These are phyloP conservation scores for Ceratobasidium sp. DNA, from an alignment of 1,284 basidiomycete species.

Conservation along the genomic window DNA sequence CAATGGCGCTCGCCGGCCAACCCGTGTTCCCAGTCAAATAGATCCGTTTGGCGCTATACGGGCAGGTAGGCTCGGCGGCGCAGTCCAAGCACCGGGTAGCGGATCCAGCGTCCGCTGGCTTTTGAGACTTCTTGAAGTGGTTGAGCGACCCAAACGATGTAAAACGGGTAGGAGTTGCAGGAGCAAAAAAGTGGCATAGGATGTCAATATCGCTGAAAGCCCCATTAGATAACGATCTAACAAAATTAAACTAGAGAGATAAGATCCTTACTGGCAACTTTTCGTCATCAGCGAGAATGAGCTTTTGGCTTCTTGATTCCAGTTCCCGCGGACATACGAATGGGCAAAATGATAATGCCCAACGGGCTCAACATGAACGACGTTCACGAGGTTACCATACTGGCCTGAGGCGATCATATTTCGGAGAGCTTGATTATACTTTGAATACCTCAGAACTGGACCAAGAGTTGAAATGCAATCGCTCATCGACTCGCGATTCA, in stretches of 20 bases:
- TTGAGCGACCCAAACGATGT: conserved; percentile 87
- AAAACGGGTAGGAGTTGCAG: conserved; percentile 72
- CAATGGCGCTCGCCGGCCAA: conserved; percentile 76
- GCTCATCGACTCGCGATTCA: neutral
- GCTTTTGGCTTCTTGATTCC: conserved; percentile 76
- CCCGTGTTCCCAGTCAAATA: conserved; percentile 62
- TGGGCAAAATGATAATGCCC: conserved; percentile 89
- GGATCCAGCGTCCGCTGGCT: conserved; percentile 75
- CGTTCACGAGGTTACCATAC: conserved; percentile 83
- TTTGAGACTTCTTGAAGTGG: conserved; percentile 81
- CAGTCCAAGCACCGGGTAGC: conserved; percentile 82
- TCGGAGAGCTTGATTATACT: conserved; percentile 79
- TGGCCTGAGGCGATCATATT: conserved; percentile 77
- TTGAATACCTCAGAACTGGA: conserved; percentile 87
- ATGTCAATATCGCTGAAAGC: conserved; percentile 83
- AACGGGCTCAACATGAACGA: conserved; percentile 82
- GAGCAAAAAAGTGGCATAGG: conserved; percentile 80
- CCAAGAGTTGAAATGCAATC: neutral
- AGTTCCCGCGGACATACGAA: conserved; percentile 86
- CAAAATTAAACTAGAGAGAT: conserved; percentile 4
- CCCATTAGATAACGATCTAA: conserved; percentile 39
- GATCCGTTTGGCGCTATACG: conserved; percentile 90
- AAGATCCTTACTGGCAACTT: conserved; percentile 84
- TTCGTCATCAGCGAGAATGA: conserved; percentile 90
- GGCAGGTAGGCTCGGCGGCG: conserved; percentile 75